Evolutionary conservation across 2,329 filamentous ascomycete genomes (phyloP).

Genomic region (Alternaria hordeiaustralica): DNA sequence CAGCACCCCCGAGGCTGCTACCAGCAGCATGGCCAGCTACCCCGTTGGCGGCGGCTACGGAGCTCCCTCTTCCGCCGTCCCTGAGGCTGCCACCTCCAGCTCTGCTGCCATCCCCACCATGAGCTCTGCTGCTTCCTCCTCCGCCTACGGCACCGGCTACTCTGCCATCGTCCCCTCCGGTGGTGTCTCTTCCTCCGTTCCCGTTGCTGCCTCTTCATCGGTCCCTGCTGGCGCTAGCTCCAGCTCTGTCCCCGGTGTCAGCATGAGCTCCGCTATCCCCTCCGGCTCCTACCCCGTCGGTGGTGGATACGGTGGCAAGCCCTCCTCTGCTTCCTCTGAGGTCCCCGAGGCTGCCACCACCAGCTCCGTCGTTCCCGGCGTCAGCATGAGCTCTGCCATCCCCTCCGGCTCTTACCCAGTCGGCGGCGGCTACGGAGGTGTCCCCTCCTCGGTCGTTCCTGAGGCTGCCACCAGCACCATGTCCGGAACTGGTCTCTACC

Average conservation of each 20-base stretch:
- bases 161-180: not conserved
- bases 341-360: constrained; percentile 7
- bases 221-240: constrained; percentile 2
- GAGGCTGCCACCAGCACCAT: constrained; percentile 6
- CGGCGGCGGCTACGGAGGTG: not conserved
- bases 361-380: constrained; percentile 2
- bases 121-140: not conserved
- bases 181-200: constrained; percentile 12
- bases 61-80: not conserved
- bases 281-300: constrained; percentile 14
- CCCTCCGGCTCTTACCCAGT: constrained; percentile 18
- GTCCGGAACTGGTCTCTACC: constrained; percentile 21
- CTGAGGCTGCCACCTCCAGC: not conserved
- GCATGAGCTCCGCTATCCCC: constrained; percentile 33
- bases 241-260: constrained; percentile 3
- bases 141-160: constrained; percentile 10
- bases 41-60: constrained; percentile 14
- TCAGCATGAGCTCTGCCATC: constrained; percentile 31
- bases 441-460: not conserved
- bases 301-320: not conserved
- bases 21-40: not conserved
- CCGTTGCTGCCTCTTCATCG: not conserved
- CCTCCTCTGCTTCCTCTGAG: not conserved
- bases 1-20: not conserved
- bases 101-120: not conserved